Conservation (phyloP, 768 basidiomycete species). For the Tylopilus felleus region DNA sequence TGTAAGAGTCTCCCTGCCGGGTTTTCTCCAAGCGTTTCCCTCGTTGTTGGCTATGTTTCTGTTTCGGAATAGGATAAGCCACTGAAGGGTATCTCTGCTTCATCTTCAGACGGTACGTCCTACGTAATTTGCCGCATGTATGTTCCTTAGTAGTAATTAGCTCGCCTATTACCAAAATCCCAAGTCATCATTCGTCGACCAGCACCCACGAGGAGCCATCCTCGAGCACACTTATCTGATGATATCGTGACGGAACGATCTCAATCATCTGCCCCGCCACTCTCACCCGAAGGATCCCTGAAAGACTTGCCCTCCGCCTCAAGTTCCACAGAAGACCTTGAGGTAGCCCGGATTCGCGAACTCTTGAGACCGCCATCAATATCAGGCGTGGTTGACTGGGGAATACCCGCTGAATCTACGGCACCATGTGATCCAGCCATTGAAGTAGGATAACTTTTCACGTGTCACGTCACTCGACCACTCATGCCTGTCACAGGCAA, state of each 20-base stretch:
- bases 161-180: slow-evolving; percentile 44
- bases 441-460: slow-evolving; percentile 40
- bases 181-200: slow-evolving; percentile 60
- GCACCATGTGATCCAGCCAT: slow-evolving; percentile 60
- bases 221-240: slow-evolving; percentile 49
- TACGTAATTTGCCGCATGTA: background rate
- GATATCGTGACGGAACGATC: slow-evolving; percentile 33
- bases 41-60: slow-evolving; percentile 60
- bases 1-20: slow-evolving; percentile 58
- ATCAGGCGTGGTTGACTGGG: slow-evolving; percentile 67
- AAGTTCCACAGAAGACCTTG: slow-evolving; percentile 36
- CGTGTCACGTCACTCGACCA: background rate
- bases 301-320: slow-evolving; percentile 11
- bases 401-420: slow-evolving; percentile 60
- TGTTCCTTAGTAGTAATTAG: slow-evolving; percentile 22
- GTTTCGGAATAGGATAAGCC: slow-evolving; percentile 61
- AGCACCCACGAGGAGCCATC: slow-evolving; percentile 44
- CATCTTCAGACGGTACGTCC: slow-evolving; percentile 30
- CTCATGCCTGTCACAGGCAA: slow-evolving; percentile 48
- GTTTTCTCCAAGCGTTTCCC: slow-evolving; percentile 51
- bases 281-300: slow-evolving; percentile 18
- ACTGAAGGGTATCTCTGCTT: slow-evolving; percentile 34
- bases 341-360: slow-evolving; percentile 50
- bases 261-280: background rate
- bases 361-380: slow-evolving; percentile 63